Evolutionary conservation across 108 stramenopile genomes (phyloP), one percentile per base, ranked within the genome.

Genomic region (Cyclotella distinguenda): DNA sequence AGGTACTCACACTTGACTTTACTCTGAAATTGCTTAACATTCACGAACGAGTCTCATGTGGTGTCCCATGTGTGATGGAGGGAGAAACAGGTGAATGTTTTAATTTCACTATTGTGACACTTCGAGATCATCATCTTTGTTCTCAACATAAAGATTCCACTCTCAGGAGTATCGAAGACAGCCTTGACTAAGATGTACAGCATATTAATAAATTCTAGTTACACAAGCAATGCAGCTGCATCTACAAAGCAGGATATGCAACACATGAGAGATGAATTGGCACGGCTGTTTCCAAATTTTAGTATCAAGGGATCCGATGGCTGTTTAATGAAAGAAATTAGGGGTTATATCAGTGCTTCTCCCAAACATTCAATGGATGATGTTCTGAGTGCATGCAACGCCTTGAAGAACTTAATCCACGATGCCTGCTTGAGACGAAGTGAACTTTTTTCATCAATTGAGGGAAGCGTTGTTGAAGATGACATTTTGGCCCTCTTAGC

Each of bases 1-100:
- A n/a, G n/a, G 21, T 38, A 5, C 27, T 71, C 13, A 71, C 53
- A n/a, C 51, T 71, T 18, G 70, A 71, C 64, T 71, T 71, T 19
- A 40, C 63, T 6, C 38, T 71, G 12, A 71, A 71, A 40, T 33
- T 71, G 3, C 27, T 71, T 32, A 42, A 40, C 28, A 71, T 71
- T 27, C 62, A 71, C n/a, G 64, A 71, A 38, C 63, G 64, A 18
- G 64, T 71, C 0, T 53, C 70, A 6, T 71, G 70, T 25, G 64
- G 70, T 11, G 53, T 53, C 12, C 70, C 70, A 0, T 71, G 63
- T 57, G 19, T 64, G 2, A 71, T 71, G 64, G 70, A 71, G 10
- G 70, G 70, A 5, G 70, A 71, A 27, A 71, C 70, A 1, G 70
- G 70, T n/a, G n/a, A n/a, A n/a, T n/a, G n/a, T n/a, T n/a, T n/a